Conservation (phyloP, 805 yeast genomes). For the Starmerella potacharoeniae region DNA sequence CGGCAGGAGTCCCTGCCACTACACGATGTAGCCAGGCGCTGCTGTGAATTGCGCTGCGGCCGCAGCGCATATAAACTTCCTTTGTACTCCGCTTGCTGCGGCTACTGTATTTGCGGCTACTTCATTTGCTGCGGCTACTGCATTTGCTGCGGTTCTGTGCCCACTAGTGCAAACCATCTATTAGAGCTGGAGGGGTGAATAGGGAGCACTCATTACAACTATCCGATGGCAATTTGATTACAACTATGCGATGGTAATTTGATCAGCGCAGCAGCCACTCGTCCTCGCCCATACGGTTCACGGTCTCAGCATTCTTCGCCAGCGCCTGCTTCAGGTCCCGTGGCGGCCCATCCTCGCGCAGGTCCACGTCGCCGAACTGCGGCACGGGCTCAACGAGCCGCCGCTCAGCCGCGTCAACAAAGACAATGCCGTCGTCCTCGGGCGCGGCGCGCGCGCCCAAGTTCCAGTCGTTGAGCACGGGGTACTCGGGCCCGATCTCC, state of each 20-base stretch:
- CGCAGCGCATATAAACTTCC: no score
- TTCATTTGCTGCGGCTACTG: no score
- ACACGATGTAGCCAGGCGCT: no score
- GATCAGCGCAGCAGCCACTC: constrained; percentile 10
- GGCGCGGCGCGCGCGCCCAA: background rate
- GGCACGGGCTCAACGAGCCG: background rate
- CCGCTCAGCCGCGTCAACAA: background rate
- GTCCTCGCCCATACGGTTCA: constrained; percentile 8
- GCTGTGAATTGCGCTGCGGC: no score
- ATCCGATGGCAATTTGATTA: background rate
- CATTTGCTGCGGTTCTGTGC: no score
- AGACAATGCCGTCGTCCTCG: background rate
- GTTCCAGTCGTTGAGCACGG: background rate
- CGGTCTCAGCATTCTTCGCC: background rate
- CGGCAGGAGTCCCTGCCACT: no score
- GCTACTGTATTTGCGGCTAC: no score
- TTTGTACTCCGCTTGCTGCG: no score
- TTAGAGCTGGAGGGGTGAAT: background rate
- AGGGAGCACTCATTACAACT: no score
- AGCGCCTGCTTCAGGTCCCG: background rate
- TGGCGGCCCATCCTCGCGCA: background rate
- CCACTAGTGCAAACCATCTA: no score
- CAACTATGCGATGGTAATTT: no score
- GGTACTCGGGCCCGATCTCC: background rate
- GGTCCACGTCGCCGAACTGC: background rate